phyloP scores from a whole-genome alignment of 345 rosid species.

The Lepidium sativum region DNA sequence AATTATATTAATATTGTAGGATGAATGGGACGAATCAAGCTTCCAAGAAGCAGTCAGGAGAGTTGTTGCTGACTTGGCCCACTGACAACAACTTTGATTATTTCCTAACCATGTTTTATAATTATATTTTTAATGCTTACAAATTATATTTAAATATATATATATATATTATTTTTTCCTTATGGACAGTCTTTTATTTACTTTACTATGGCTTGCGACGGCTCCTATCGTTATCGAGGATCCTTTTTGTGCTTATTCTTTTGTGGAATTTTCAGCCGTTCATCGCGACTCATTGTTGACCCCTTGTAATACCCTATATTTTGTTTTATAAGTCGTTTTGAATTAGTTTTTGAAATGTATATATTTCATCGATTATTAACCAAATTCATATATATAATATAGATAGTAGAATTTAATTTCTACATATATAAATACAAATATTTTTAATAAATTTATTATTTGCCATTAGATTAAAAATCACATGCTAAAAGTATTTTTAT shows the following conservation, averaged over 20 bases:
- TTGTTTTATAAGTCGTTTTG: too few relatives aligned
- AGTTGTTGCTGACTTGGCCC: conserved; percentile 58
- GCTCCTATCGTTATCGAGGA: conserved; percentile 7
- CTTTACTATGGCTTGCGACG: conserved; percentile 4
- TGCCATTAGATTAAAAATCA: too few relatives aligned
- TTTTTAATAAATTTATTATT: too few relatives aligned
- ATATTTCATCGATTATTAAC: too few relatives aligned
- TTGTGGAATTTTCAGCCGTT: conserved; percentile 8
- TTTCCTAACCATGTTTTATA: conserved; percentile 12
- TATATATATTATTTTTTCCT: not conserved
- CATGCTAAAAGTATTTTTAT: too few relatives aligned
- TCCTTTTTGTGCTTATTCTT: not conserved
- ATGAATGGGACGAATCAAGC: conserved; percentile 75
- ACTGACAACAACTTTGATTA: conserved; percentile 28
- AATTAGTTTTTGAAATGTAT: too few relatives aligned
- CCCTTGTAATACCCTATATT: not conserved
- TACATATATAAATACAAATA: too few relatives aligned
- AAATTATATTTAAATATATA: not conserved
- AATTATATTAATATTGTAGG: conserved; percentile 30
- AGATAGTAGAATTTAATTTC: too few relatives aligned
- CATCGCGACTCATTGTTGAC: conserved; percentile 2
- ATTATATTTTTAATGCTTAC: not conserved
- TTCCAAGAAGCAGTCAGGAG: conserved; percentile 81
- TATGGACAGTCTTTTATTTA: not conserved
- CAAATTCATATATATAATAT: too few relatives aligned